Conservation (phyloP, 257 asterid species). For the Solanum neorickii region DNA sequence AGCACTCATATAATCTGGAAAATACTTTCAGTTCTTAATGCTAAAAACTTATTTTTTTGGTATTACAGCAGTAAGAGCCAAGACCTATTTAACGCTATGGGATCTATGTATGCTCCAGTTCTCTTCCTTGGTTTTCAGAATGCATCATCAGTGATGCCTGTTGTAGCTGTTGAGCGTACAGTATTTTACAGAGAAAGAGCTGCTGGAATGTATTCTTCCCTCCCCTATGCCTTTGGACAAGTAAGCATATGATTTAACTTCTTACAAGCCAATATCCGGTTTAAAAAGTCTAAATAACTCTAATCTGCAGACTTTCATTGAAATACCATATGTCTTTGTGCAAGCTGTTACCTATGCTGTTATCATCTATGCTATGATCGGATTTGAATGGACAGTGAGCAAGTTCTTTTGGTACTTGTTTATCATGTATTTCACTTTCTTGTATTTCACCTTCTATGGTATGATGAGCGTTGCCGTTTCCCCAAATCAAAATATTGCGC, state of each 20-base stretch:
- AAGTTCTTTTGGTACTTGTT: constrained; percentile 74
- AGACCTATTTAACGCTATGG: constrained; percentile 55
- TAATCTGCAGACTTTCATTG: constrained; percentile 38
- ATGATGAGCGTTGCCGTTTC: constrained; percentile 66
- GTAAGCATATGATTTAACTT: constrained; percentile 4
- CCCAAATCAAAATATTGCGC: constrained; percentile 56
- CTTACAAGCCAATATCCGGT: background rate
- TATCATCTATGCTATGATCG: constrained; percentile 58
- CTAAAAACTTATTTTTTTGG: background rate
- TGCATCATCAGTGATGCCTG: constrained; percentile 58
- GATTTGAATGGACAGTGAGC: constrained; percentile 45
- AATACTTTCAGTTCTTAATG: background rate
- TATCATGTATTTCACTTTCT: constrained; percentile 43
- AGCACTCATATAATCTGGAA: background rate
- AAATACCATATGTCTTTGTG: constrained; percentile 41
- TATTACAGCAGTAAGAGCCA: constrained; percentile 23
- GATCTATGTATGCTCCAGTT: constrained; percentile 59
- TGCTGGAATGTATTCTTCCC: constrained; percentile 74
- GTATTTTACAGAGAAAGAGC: constrained; percentile 71
- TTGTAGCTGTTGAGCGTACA: constrained; percentile 63
- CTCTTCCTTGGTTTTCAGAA: constrained; percentile 53
- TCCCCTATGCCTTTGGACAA: constrained; percentile 76
- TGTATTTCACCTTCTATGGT: constrained; percentile 71
- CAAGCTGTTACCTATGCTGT: constrained; percentile 44
- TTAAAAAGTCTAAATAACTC: background rate